Base-by-base conservation (phyloP, 1,284 basidiomycete species). In the Mrakiaceae sp. region DNA sequence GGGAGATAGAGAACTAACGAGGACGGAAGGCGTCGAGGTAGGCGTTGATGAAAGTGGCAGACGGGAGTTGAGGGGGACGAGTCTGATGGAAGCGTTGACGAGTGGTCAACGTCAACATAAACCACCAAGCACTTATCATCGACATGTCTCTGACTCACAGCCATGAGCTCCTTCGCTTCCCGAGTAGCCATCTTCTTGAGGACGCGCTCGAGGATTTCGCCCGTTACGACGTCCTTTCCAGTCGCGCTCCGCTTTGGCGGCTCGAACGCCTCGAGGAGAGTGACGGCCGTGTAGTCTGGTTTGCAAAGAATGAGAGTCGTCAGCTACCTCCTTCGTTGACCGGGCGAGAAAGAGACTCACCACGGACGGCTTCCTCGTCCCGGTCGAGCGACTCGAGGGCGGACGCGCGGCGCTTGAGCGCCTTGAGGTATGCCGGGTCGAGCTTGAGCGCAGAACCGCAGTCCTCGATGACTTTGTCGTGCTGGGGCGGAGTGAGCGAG, bases 21-120 rank as follows among this genome's bases (percentile, higher is more conserved):
- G 86, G 79, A 70, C 95, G 86, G 88, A 98, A 98, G 9, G 96
- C 95, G 68, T 93, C 88, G 73, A 98, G 90, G 80, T 98, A 98
- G 2, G 94, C 90, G 11, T 88, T 87, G 70, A 97, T 89, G 77
- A 98, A 98, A 2, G 90, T 95, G 69, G 85, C 84, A 40, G 91
- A 92, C 16, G 94, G 95, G 51, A 98, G 80, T 68, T 87, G 84
- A 6, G 86, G 87, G 77, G 90, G 87, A 54, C 95, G 87, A 16
- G 80, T 82, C 84, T 87, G 71, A 53, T 48, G 5, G 11, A 64
- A 64, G 40, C n/a, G 9, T 52, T 12, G 39, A 55, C 4, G 27
- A 16, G 46, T 47, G 6, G 9, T n/a, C 42, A 42, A 56, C 2
- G 43, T 14, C 6, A 40, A 5, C 9, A 52, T 47, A 7, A 39